Evolutionary conservation across 1,284 basidiomycete species (phyloP), one percentile per base, ranked within the genome.

Genomic region (Moniliella sp.): DNA sequence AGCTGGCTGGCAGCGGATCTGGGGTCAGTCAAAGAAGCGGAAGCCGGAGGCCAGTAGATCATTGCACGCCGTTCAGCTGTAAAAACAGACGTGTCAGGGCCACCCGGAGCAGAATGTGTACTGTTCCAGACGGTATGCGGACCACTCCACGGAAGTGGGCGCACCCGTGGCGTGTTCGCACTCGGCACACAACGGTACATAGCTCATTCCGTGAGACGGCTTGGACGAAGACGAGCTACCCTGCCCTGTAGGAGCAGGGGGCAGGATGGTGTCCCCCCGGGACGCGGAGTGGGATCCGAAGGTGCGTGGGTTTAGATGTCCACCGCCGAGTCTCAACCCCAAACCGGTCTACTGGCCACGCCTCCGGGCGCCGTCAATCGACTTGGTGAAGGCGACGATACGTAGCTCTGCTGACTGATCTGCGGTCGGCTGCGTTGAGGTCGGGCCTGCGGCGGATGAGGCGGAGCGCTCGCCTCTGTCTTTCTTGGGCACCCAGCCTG

Each of bases 41-140:
- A 44, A 15, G 46, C 34, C 39, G 76, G 74, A n/a, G 28, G 76
- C 65, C 23, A 80, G 75, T 15, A 93, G 78, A 13, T 84, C 78
- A 17, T 84, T 84, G 45, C 83, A 74, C 64, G 82, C 79, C 65
- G n/a, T 82, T 78, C 54, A 94, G 67, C 36, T 94, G 69, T 27
- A 82, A 71, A 62, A 84, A 93, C 34, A 99, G 66, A 48, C 88
- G 71, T 44, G 86, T 72, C 34, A 99, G 68, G 3, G 88, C 91
- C 12, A 97, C 91, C 49, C 94, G 86, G 33, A 99, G 66, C 39
- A 99, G 64, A 91, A 99, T 0, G 91, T 80, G 61, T 93, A 99
- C 61, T 99, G 88, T 65, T 99, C 88, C 45, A 99, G 65, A 39
- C 88, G 69, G n/a, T n/a, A n/a, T 32, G 86, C 83, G 11, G 93